These are phyloP conservation scores for Mortierella sp. DNA, from an alignment of 371 early-diverging fungal species.

Conservation along the genomic window DNA sequence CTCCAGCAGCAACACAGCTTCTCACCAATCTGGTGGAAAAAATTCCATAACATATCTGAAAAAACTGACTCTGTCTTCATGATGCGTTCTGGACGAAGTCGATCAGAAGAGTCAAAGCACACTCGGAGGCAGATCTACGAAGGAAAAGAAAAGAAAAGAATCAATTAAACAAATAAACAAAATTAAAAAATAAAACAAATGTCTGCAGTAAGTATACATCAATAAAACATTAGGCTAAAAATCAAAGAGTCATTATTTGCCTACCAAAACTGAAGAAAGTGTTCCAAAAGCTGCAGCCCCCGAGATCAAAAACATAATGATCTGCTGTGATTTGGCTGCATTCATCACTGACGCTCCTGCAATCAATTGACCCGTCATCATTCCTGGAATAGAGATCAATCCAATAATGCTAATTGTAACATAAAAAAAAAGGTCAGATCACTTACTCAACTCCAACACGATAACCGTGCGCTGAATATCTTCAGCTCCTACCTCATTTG, in stretches of 20 bases:
- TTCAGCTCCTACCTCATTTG: constrained; percentile 71
- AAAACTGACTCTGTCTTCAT: constrained; percentile 32
- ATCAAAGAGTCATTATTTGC: constrained; percentile 6
- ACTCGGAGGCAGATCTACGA: constrained; percentile 65
- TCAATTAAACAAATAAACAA: neutral
- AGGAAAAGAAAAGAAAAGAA: neutral
- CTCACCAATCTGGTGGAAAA: constrained; percentile 7
- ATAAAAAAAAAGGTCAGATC: neutral
- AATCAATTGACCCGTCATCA: constrained; percentile 93
- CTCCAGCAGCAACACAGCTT: constrained; percentile 39
- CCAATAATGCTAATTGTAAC: constrained; percentile 74
- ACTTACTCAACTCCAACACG: neutral
- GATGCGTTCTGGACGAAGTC: constrained; percentile 74
- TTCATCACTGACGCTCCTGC: constrained; percentile 85
- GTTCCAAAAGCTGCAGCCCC: constrained; percentile 78
- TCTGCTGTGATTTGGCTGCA: constrained; percentile 83
- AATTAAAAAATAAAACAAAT: neutral
- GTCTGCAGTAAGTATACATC: neutral
- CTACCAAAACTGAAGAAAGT: constrained; percentile 69
- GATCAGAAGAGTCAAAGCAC: constrained; percentile 71
- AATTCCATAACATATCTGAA: constrained; percentile 12
- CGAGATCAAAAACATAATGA: constrained; percentile 87
- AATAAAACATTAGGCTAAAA: neutral
- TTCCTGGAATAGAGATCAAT: constrained; percentile 89
- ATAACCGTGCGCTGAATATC: neutral